Conservation (phyloP, 257 asterid genomes). For the Ilex asprella region DNA sequence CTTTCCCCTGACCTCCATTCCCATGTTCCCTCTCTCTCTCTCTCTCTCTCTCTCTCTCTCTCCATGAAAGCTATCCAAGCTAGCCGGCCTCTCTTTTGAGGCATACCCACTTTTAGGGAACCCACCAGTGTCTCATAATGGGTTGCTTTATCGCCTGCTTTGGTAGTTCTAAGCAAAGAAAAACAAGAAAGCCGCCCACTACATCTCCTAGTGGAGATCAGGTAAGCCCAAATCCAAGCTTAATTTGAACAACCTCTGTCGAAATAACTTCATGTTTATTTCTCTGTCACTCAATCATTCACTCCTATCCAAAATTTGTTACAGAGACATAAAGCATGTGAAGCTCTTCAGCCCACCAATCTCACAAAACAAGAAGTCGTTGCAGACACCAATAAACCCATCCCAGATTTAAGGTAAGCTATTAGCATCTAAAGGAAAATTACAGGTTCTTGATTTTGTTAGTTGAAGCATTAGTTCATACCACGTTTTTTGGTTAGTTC, state of each 20-base stretch:
- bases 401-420: constrained; percentile 29
- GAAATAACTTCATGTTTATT: too few relatives aligned
- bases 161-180: constrained; percentile 19
- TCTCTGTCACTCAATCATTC: too few relatives aligned
- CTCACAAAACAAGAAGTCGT: constrained; percentile 15
- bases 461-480: too few relatives aligned
- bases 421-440: too few relatives aligned
- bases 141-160: constrained; percentile 39
- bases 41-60: too few relatives aligned
- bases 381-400: constrained; percentile 3
- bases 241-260: too few relatives aligned
- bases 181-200: neutral
- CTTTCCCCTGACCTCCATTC: neutral
- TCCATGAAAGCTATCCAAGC: too few relatives aligned
- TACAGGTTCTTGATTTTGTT: too few relatives aligned
- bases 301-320: constrained; percentile 1
- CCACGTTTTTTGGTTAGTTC: too few relatives aligned
- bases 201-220: constrained; percentile 8
- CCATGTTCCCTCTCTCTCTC: neutral
- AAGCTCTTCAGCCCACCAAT: constrained; percentile 2
- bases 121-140: constrained; percentile 17
- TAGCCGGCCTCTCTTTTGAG: too few relatives aligned
- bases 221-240: constrained; percentile 2
- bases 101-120: neutral
- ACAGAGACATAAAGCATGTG: constrained; percentile 11